Conservation (phyloP, 2,329 filamentous ascomycete genomes). For the Achaetomium macrosporum region DNA sequence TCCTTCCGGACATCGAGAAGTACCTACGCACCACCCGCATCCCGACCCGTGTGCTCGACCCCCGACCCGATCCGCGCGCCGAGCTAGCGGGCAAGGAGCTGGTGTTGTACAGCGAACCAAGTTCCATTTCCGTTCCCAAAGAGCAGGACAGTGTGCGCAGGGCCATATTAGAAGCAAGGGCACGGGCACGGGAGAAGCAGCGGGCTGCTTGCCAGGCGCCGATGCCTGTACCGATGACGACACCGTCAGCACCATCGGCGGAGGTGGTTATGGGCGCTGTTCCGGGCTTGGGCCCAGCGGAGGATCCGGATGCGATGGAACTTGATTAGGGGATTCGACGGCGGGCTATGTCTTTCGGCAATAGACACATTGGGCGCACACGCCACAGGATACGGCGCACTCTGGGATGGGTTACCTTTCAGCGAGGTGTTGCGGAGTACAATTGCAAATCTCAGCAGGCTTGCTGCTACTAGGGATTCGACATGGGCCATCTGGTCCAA, state of each 20-base stretch:
- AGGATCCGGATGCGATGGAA: conserved; percentile 24
- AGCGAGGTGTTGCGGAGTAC: conserved; percentile 9
- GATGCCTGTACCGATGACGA: background rate
- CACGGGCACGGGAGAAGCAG: conserved; percentile 57
- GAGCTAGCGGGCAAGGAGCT: conserved; percentile 59
- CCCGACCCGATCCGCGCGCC: conserved; percentile 48
- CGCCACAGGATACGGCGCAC: background rate
- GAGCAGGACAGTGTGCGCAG: conserved; percentile 73
- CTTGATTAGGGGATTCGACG: conserved; percentile 17
- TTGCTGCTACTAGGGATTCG: background rate
- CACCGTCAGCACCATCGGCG: background rate
- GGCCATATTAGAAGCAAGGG: conserved; percentile 75
- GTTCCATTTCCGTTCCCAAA: conserved; percentile 67
- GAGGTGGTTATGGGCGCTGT: conserved; percentile 6
- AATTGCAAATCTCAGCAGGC: background rate
- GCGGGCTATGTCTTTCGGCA: background rate
- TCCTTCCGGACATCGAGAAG: conserved; percentile 81
- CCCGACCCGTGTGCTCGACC: conserved; percentile 59
- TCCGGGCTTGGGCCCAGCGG: background rate
- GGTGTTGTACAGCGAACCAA: conserved; percentile 77
- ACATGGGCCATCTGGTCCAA: background rate
- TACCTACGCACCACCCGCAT: conserved; percentile 68
- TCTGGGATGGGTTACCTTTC: conserved; percentile 3
- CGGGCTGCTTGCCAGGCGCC: conserved; percentile 24
- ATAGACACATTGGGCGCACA: background rate